Conservation (phyloP, 2,329 filamentous ascomycete species). For the Penicillium sp. region DNA sequence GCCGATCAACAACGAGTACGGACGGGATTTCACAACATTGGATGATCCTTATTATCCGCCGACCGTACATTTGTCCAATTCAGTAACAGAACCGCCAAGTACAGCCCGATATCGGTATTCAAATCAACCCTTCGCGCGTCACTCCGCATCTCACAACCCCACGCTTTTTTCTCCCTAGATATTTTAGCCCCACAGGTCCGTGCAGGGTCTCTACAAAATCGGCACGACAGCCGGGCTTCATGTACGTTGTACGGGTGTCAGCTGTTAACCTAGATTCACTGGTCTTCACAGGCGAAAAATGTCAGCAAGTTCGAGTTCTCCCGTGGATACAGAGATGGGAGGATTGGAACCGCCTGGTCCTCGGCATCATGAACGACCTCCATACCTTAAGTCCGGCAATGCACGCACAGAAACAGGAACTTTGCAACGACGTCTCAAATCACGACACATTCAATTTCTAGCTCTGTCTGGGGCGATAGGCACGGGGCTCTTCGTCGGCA, state of each 20-base stretch:
- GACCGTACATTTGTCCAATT: background rate
- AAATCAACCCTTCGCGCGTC: too few species aligned
- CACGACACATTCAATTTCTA: constrained; percentile 42
- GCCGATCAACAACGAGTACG: constrained; percentile 4
- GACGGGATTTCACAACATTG: background rate
- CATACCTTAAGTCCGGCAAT: background rate
- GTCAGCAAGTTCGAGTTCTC: background rate
- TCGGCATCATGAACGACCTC: background rate
- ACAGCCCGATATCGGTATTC: background rate
- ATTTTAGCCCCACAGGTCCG: background rate
- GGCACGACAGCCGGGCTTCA: background rate
- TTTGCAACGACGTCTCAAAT: constrained; percentile 36
- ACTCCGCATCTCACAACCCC: background rate
- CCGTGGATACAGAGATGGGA: background rate
- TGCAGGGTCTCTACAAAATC: background rate
- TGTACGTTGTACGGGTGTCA: background rate
- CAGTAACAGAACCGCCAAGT: background rate
- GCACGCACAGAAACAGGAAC: constrained; percentile 29
- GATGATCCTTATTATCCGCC: background rate
- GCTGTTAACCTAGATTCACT: too few species aligned
- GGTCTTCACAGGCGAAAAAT: too few species aligned
- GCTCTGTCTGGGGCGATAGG: constrained; percentile 40
- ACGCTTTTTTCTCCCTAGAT: background rate
- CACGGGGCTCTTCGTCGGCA: constrained; percentile 36
- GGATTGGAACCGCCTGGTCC: background rate